Base-by-base conservation (phyloP, 495 filamentous ascomycete genomes). In the Jackrogersella multiformis region DNA sequence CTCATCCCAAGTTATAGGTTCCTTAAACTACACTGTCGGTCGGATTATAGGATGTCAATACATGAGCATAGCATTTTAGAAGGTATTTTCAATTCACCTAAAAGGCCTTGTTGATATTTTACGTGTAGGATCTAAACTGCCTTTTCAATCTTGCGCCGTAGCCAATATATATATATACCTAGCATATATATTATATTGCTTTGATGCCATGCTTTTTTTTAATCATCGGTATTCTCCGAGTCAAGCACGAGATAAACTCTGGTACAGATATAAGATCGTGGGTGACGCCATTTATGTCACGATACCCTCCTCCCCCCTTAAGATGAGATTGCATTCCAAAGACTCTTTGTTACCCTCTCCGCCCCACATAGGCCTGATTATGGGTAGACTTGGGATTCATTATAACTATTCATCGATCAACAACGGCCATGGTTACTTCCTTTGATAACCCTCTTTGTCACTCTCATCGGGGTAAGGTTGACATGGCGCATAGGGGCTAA, bases 321-420 rank as follows among this genome's bases (percentile, higher is more conserved):
- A 71, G 67, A 70, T 70, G 67, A 56, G 41, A 20, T 67, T 61
- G 41, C 73, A 75, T 75, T 75, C 73, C 73, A 75, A 56, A 24
- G 20, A 36, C 28, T 67, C 73, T 75, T 75, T 75, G 70, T 75
- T 48, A 58, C 56, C n/a, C 28, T 23, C 39, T 15, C 32, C 35
- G n/a, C 63, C 52, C 61, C 58, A 61, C 53, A 49, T 15, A 30
- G 7, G 34, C 45, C 45, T 49, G 20, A 32, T 32, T 28, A 38
- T 54, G 48, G 61, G 54, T 64, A n/a, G 23, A 38, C 44, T 48
- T 56, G 49, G 24, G 26, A 32, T 66, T 70, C 66, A 70, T 66
- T 74, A 74, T 68, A 66, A 61, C 42, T 54, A 70, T 67, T 70
- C 60, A 65, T 56, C 54, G 56, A 20, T 59, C 49, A 74, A 73